Evolutionary conservation across 2,329 filamentous ascomycete species (phyloP).

Genomic region (Grosmannia penicillata): DNA sequence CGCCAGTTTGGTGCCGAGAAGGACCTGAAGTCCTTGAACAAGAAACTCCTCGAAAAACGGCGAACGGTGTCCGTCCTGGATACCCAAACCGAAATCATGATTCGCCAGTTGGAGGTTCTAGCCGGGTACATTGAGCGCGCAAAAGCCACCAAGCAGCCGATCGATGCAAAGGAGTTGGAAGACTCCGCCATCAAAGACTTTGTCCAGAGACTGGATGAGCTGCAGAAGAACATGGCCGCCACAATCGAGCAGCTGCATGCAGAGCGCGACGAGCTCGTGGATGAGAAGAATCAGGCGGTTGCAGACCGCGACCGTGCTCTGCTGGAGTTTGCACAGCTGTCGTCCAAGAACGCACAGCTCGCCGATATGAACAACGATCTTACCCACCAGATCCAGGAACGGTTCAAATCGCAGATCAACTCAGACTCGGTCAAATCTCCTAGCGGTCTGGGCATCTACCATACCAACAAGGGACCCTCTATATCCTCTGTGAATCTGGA

Average conservation of each 20-base stretch:
- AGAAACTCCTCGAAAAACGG: slow-evolving; percentile 78
- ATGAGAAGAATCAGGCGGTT: slow-evolving; percentile 70
- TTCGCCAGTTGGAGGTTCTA: slow-evolving; percentile 78
- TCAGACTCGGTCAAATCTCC: slow-evolving; percentile 28
- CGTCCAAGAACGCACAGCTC: slow-evolving; percentile 85
- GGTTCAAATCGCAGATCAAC: slow-evolving; percentile 66
- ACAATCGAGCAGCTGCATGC: slow-evolving; percentile 45
- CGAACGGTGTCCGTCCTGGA: slow-evolving; percentile 92
- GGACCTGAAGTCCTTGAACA: slow-evolving; percentile 63
- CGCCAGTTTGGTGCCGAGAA: slow-evolving; percentile 55
- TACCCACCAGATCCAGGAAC: slow-evolving; percentile 83
- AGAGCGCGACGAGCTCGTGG: slow-evolving; percentile 67
- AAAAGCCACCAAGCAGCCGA: slow-evolving; percentile 65
- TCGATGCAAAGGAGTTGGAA: slow-evolving; percentile 72
- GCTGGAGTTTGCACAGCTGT: slow-evolving; percentile 89
- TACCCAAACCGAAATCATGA: slow-evolving; percentile 88
- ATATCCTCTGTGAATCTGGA: slow-evolving; percentile 38
- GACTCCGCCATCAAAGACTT: slow-evolving; percentile 85
- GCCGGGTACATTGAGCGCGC: slow-evolving; percentile 78
- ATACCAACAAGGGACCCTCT: slow-evolving; percentile 31
- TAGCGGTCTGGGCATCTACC: slow-evolving; percentile 40
- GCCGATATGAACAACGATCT: slow-evolving; percentile 92
- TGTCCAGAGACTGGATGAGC: slow-evolving; percentile 54
- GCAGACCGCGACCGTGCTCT: slow-evolving; percentile 85
- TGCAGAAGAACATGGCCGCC: slow-evolving; percentile 43